Evolutionary conservation across 768 basidiomycete genomes (phyloP).

Genomic region (Mycena kentingensis): DNA sequence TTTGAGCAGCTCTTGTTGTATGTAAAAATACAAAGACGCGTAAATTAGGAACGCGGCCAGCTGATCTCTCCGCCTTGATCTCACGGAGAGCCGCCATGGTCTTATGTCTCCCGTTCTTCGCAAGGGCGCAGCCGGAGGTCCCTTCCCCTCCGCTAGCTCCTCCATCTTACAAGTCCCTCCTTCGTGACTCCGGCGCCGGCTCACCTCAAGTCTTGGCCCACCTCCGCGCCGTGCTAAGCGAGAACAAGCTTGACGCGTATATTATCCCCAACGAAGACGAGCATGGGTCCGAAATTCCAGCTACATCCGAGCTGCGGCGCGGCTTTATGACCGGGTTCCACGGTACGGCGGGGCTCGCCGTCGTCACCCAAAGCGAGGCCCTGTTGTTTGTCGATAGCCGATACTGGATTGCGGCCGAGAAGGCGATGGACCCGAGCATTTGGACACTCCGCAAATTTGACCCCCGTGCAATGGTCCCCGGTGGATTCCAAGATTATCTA

Average conservation of each 20-base stretch:
- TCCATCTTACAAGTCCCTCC: constrained; percentile 14
- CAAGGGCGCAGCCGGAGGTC: background rate
- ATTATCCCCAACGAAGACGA: constrained; percentile 57
- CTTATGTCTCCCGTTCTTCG: constrained; percentile 15
- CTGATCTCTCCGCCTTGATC: too few relatives aligned
- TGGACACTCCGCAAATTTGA: constrained; percentile 19
- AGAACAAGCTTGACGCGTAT: constrained; percentile 24
- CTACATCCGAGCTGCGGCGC: constrained; percentile 52
- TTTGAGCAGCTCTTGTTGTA: constrained; percentile 30
- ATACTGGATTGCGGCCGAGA: constrained; percentile 58
- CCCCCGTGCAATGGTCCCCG: constrained; percentile 17
- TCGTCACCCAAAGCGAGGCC: constrained; percentile 51
- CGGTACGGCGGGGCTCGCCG: constrained; percentile 54
- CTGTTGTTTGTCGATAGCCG: constrained; percentile 59
- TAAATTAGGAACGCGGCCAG: too few relatives aligned
- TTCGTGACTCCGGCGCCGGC: constrained; percentile 12
- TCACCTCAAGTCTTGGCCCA: constrained; percentile 10
- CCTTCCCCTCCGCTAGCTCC: background rate
- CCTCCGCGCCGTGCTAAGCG: constrained; percentile 14
- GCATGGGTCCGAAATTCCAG: constrained; percentile 59
- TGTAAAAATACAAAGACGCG: too few relatives aligned
- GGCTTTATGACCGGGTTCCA: constrained; percentile 62
- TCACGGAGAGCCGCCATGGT: constrained; percentile 16
- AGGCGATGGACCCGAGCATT: constrained; percentile 42
- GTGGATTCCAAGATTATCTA: constrained; percentile 23